Evolutionary conservation across 805 yeast species (phyloP), one percentile per base, ranked within the genome.

Genomic region (Metschnikowia proteae): DNA sequence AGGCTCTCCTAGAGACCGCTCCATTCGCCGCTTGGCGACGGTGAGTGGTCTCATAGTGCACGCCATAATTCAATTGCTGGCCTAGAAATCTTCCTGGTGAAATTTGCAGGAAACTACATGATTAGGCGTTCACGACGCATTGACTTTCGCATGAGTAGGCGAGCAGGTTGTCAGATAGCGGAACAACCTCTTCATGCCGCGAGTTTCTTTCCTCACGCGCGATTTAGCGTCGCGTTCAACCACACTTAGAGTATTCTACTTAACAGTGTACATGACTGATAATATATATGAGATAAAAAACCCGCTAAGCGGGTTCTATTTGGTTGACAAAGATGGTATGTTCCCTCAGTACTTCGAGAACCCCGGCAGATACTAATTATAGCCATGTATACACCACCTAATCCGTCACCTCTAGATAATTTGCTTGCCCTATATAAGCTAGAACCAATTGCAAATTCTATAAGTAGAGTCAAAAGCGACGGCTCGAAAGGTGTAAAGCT

Each of bases 401-500:
- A 66, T 33, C 94, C 95, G 4, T 79, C 88, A n/a, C 90, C 94
- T 0, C 61, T 82, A 46, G 79, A 82, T 47, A 87, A 91, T 65
- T 72, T 94, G 45, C 76, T 90, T 22, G 69, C 79, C 26, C 65
- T 86, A 11, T 94, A 89, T 58, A 83, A 83, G 1, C 67, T 94
- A 36, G 78, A 79, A 35, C 77, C 75, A 1, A 70, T 91, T 10
- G 87, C 96, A 0, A 74, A 79, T 47, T 83, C 96, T 3, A 84
- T 94, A 38, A 96, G 97, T 1, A 78, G 99, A 60, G 78, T 84
- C 8, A 90, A 88, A 59, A 84, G 89, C 2, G 95, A 86, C 59
- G 96, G 97, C 0, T 79, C 94, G 0, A 90, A 88, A 57, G 97
- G 96, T 47, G 90, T 90, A 34, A 94, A 94, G 68, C 77, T 94